Evolutionary conservation across 306 rosid genomes (phyloP), one percentile per base, ranked within the genome.

Genomic region (Styphnolobium japonicum): DNA sequence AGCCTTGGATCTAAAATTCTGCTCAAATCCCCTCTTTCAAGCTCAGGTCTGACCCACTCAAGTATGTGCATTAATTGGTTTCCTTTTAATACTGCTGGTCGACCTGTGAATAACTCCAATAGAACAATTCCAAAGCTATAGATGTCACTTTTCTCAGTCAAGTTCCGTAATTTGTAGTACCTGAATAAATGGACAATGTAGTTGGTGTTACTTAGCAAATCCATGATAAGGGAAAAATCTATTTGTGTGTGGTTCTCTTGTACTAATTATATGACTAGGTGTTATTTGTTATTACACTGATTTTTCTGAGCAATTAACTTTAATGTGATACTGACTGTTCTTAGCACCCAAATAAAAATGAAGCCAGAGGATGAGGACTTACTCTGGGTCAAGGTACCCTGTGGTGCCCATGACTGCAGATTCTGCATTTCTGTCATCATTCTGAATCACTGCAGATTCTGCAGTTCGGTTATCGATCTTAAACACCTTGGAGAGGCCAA

Each of bases 301-400:
- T 43, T 43, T 49, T 49, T 6, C 9, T 5, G 10, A 29, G 62
- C 29, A 70, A 49, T 21, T 56, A 49, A 16, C 23, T 19, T 27
- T 29, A 39, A 60, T 16, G 23, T 16, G 49, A 22, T n/a, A 21
- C 52, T 33, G 33, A 10, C 10, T 43, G 22, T n/a, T 25, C 15
- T 27, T 60, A 31, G 60, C 37, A 66, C 33, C 12, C 49, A 58
- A 71, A 51, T 52, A 6, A 29, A 63, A 42, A 40, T 45, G 69
- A 37, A 53, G 55, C 40, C 27, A 48, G 22, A 8, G 19, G 21
- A 33, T 14, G 53, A 34, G 36, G 62, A 77, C 87, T 63, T 82
- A 89, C 97, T 88, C 92, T 11, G 91, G 97, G 52, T 92, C 97
- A 67, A 89, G 90, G 88, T 89, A 92, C 25, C 97, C 97, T 77